These are phyloP conservation scores for Asterophora parasitica DNA, from an alignment of 768 basidiomycete genomes.

Conservation along the genomic window DNA sequence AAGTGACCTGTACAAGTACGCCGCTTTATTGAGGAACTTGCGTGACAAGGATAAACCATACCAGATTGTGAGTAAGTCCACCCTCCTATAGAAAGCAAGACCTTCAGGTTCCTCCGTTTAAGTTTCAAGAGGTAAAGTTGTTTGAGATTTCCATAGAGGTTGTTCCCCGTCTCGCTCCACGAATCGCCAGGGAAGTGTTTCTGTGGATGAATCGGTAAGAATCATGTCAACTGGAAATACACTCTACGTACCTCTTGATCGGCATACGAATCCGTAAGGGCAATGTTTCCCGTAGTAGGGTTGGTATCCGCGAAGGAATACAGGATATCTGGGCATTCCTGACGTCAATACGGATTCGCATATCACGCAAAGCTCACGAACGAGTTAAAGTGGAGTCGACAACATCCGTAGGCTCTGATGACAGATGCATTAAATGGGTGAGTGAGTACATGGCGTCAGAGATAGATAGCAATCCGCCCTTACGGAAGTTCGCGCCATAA, in stretches of 20 bases:
- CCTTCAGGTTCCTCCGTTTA: conserved; percentile 48
- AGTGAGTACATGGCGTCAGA: conserved; percentile 1
- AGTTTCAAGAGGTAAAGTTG: conserved; percentile 65
- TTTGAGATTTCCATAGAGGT: conserved; percentile 78
- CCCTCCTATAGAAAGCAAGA: conserved; percentile 50
- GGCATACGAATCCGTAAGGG: conserved; percentile 68
- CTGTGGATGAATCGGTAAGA: conserved; percentile 26
- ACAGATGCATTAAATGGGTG: neutral
- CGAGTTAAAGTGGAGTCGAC: conserved; percentile 59
- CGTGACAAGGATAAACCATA: conserved; percentile 12
- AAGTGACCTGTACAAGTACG: conserved; percentile 47
- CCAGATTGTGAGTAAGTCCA: conserved; percentile 68
- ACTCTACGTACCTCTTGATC: conserved; percentile 51
- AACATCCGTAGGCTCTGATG: conserved; percentile 61
- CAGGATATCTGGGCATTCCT: conserved; percentile 43
- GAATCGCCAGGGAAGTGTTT: conserved; percentile 71
- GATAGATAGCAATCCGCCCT: conserved; percentile 14
- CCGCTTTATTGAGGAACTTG: neutral
- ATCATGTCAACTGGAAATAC: neutral
- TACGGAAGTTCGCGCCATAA: conserved; percentile 61
- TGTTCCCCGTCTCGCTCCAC: conserved; percentile 72
- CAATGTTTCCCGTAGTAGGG: conserved; percentile 54
- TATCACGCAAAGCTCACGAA: conserved; percentile 19
- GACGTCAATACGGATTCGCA: neutral
- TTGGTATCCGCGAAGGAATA: conserved; percentile 79